Base-by-base conservation (phyloP, 2,329 filamentous ascomycete species). In the Massarina eburnea region DNA sequence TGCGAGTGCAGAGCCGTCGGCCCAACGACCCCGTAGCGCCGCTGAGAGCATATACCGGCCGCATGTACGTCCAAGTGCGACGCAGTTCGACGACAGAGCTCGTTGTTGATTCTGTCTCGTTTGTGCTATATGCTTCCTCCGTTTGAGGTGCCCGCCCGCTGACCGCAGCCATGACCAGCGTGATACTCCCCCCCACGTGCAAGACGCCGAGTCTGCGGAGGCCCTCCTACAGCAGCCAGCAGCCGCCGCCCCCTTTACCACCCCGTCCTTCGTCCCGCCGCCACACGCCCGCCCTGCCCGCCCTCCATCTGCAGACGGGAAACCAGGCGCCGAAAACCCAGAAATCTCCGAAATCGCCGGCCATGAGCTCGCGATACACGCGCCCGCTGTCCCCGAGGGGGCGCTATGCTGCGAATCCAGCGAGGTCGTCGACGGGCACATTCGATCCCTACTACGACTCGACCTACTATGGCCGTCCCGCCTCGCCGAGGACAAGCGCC, bases 381-480 rank as follows among this genome's bases (percentile, higher is more conserved):
- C 62, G 68, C 41, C 54, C 68, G 10, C 52, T 58, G 26, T 71
- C 68, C 19, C 68, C 68, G n/a, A 61, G 66, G 3, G 47, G 54
- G 9, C 66, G 66, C 22, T 53, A 61, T 35, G 45, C n/a, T n/a
- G n/a, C 48, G 20, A 64, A 66, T 38, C 68, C 67, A 6, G 66
- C 55, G 3, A 55, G 68, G 37, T 59, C 68, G 17, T 70, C 68
- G 26, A 71, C 68, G 3, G 68, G 68, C 43, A 68, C 64, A 12
- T 70, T 71, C 32, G 66, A 69, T 41, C 59, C 62, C 21, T 66
- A 67, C 47, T 59, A 66, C 41, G 59, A 67, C 45, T 43, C 56
- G 12, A 54, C 61, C 4, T 64, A 66, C 49, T 60, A 62, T 52
- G 57, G 45, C 36, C 61, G 64, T 17, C 60, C 57, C 34, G 57